Evolutionary conservation across 345 rosid species (phyloP).

Genomic region (Euphorbia peplus): DNA sequence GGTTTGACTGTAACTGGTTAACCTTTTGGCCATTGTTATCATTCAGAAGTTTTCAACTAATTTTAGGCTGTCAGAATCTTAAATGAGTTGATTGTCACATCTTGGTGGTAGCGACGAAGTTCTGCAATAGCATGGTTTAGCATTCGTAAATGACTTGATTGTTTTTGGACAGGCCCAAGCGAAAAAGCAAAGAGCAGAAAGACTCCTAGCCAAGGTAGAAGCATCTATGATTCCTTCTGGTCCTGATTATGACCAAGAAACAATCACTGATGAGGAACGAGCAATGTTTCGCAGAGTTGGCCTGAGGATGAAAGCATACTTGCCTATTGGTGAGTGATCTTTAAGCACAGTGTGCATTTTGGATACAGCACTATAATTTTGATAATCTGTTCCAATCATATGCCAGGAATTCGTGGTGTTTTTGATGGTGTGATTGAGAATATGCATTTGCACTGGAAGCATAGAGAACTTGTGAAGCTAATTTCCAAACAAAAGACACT

Average conservation of each 20-base stretch:
- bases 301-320: constrained; percentile 86
- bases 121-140: background rate
- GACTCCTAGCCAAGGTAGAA: constrained; percentile 78
- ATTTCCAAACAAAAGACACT: constrained; percentile 87
- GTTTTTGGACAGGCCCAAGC: constrained; percentile 64
- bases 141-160: constrained; percentile 15
- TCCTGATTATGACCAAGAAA: constrained; percentile 98
- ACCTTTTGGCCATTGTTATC: background rate
- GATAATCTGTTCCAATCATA: constrained; percentile 14
- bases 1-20: background rate
- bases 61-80: background rate
- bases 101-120: background rate
- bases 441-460: constrained; percentile 99
- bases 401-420: constrained; percentile 92
- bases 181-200: constrained; percentile 87
- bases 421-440: constrained; percentile 98
- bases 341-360: constrained; percentile 5
- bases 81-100: background rate
- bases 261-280: constrained; percentile 88
- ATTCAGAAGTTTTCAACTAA: background rate
- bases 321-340: constrained; percentile 73
- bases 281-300: constrained; percentile 90
- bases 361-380: constrained; percentile 15
- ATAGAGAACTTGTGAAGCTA: constrained; percentile 96
- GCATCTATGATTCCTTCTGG: constrained; percentile 88